These are phyloP conservation scores for Kandelia obovata DNA, from an alignment of 345 rosid species.

Conservation along the genomic window DNA sequence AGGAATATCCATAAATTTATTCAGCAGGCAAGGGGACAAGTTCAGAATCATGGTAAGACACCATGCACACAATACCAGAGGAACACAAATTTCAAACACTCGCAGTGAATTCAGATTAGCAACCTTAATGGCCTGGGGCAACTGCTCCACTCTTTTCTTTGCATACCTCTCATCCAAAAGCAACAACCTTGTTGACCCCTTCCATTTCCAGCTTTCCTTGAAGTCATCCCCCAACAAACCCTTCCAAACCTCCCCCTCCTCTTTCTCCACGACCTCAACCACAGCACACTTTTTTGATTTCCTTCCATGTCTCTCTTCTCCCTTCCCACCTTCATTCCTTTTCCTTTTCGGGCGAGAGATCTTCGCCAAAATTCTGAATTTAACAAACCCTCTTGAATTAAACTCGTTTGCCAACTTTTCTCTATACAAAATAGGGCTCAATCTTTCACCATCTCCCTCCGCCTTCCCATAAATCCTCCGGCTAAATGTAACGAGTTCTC, in stretches of 20 bases:
- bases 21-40: not conserved
- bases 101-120: conserved; percentile 19
- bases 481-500: conserved; percentile 30
- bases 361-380: conserved; percentile 74
- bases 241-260: conserved; percentile 46
- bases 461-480: conserved; percentile 46
- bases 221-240: conserved; percentile 71
- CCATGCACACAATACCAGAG: not conserved
- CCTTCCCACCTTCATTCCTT: conserved; percentile 36
- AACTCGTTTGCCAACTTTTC: conserved; percentile 60
- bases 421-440: conserved; percentile 58
- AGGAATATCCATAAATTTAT: not conserved
- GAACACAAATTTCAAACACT: conserved; percentile 10
- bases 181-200: conserved; percentile 77
- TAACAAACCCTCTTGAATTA: conserved; percentile 58
- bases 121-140: conserved; percentile 92
- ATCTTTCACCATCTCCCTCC: conserved; percentile 45
- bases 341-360: conserved; percentile 64
- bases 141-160: conserved; percentile 46
- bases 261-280: conserved; percentile 61
- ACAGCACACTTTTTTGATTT: conserved; percentile 34
- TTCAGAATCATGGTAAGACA: conserved; percentile 1
- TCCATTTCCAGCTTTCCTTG: conserved; percentile 60
- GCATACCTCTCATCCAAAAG: conserved; percentile 74
- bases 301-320: conserved; percentile 21